Evolutionary conservation across 371 early-diverging fungal species (phyloP), one percentile per base, ranked within the genome.

Genomic region (Encephalitozoon romaleae): DNA sequence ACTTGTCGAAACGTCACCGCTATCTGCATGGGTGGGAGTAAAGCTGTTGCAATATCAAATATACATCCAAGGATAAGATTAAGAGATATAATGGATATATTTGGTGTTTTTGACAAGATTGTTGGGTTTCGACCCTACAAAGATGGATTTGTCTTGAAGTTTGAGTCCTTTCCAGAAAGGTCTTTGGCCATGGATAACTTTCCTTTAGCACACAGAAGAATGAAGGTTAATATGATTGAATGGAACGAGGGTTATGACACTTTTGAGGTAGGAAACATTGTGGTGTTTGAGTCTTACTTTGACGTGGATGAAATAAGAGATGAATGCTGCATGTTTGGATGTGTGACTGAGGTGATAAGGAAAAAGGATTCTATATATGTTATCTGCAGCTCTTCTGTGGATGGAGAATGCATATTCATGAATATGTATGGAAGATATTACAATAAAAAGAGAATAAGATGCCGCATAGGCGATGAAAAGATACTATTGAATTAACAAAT

Each of bases 361-460:
- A 59, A 18, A 5, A 15, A 59, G 2, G 12, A 9, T n/a, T 28
- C 30, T 2, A 59, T 59, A 59, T 38, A 59, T 59, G 59, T 59
- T 34, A 38, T 59, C 18, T 59, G 59, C 15, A 59, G 15, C 6
- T 34, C 34, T 6, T 0, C 9, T 9, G 38, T 8, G 0, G 59
- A 59, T 59, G 59, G 34, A 18, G 38, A 38, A 15, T 34, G 21
- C 15, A 38, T 59, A 38, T 59, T 59, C 28, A 59, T 59, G 59
- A 59, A 59, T 28, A 59, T 59, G 59, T 59, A 59, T 34, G 59
- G 59, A 21, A 59, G 59, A 59, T 59, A 59, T 15, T 59, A 59
- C 34, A 59, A 59, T 18, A 32, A 59, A 8, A 15, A 59, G 5
- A 59, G 59, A 59, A 59, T 59, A 30, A 59, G 59, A 21, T 59